Conservation (phyloP, 169 alveolate genomes). For the Cryptosporidium baileyi region DNA sequence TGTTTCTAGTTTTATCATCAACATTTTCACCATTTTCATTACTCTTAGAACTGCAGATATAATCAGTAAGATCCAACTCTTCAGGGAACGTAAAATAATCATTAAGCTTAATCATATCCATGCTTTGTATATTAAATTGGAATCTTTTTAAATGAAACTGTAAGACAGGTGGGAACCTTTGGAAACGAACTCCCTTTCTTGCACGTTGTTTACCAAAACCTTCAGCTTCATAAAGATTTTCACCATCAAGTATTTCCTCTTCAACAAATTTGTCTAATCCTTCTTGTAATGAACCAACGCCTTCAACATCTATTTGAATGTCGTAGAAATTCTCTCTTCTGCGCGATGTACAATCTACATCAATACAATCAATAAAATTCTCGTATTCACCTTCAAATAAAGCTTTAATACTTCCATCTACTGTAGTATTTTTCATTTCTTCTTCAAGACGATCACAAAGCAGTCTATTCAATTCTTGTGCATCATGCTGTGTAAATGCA, state of each 20-base stretch:
- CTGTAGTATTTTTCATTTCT: conserved; percentile 94
- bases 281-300: conserved; percentile 88
- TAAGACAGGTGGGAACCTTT: conserved; percentile 92
- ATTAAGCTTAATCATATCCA: conserved; percentile 87
- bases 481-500: conserved; percentile 96
- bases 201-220: conserved; percentile 87
- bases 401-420: conserved; percentile 92
- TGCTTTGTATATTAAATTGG: conserved; percentile 78
- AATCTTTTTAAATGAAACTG: conserved; percentile 90
- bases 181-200: conserved; percentile 89
- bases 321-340: conserved; percentile 83
- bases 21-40: not conserved
- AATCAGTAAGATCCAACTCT: conserved; percentile 84
- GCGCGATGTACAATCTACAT: conserved; percentile 89
- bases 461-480: conserved; percentile 92
- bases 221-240: conserved; percentile 94
- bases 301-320: conserved; percentile 92
- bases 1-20: conserved; percentile 77
- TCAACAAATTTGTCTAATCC: conserved; percentile 89
- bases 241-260: conserved; percentile 93
- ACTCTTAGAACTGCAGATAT: not conserved
- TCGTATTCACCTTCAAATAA: conserved; percentile 94
- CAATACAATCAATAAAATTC: conserved; percentile 92
- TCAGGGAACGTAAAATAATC: conserved; percentile 90
- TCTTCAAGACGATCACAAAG: conserved; percentile 94